Conservation (phyloP, 352 stramenopile genomes). For the Blastocystis sp. region DNA sequence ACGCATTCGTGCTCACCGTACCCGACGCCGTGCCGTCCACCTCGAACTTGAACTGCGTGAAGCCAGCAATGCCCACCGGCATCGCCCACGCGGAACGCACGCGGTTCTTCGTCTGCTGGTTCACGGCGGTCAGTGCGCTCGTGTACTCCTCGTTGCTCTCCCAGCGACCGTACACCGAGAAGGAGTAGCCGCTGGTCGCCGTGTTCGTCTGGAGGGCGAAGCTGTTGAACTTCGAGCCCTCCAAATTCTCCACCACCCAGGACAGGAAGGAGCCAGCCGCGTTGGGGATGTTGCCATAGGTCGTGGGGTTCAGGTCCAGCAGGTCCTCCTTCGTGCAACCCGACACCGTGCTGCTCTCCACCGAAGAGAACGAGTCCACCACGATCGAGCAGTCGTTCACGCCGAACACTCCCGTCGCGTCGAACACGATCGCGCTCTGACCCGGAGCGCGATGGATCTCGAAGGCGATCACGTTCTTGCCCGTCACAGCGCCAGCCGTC, state of each 20-base stretch:
- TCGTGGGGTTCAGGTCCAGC: background rate
- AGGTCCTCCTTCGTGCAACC: background rate
- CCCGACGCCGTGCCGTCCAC: background rate
- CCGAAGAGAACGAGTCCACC: background rate
- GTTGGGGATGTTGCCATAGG: background rate
- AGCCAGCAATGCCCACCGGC: background rate
- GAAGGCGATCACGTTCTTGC: conserved; percentile 13
- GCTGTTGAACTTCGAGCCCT: conserved; percentile 7
- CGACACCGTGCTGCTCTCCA: background rate
- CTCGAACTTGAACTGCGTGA: background rate
- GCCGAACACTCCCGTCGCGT: conserved; percentile 21
- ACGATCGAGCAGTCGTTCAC: conserved; percentile 1
- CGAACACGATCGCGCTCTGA: conserved; percentile 2
- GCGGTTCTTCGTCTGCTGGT: background rate
- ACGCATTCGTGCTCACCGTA: background rate
- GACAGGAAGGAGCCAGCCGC: background rate
- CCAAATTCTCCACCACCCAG: conserved; percentile 18
- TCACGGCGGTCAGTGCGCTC: background rate
- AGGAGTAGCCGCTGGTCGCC: background rate
- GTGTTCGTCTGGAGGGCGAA: background rate
- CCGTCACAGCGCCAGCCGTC: background rate
- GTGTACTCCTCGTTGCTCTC: background rate
- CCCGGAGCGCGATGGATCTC: background rate
- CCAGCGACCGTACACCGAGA: conserved; percentile 29
- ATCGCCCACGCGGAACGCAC: background rate